Percentiles rank a stretch among this genome's conserved stretches.
phyloP scores from a whole-genome alignment of 2,329 filamentous ascomycete species.

The Aspergillus luchuensis region DNA sequence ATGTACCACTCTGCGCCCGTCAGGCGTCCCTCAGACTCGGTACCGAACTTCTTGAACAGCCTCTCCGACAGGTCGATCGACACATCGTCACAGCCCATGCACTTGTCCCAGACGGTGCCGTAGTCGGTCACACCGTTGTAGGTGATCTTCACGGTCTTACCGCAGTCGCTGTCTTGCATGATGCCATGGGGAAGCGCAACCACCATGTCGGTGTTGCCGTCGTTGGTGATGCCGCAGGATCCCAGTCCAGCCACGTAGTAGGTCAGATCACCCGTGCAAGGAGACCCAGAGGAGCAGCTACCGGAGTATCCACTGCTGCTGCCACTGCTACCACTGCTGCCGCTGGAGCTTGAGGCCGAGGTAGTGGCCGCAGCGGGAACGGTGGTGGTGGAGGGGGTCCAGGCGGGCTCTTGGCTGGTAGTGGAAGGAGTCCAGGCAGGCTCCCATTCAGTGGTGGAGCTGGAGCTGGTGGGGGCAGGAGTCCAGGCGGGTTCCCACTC shows the following conservation, averaged over 20 bases:
- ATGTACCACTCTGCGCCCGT: conserved; percentile 46
- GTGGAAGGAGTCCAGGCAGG: conserved; percentile 7
- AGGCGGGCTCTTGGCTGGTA: background rate
- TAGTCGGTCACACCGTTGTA: conserved; percentile 60
- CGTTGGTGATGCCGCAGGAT: conserved; percentile 64
- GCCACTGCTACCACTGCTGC: conserved; percentile 18
- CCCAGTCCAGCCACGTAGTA: conserved; percentile 70
- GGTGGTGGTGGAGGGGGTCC: conserved; percentile 8
- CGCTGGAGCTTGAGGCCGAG: background rate
- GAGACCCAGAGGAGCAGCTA: conserved; percentile 28
- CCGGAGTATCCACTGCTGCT: conserved; percentile 25
- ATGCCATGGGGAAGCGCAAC: conserved; percentile 68
- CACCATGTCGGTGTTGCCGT: conserved; percentile 59
- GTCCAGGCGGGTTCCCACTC: background rate
- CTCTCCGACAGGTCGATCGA: conserved; percentile 64
- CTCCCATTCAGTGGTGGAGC: background rate
- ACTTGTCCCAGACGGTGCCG: conserved; percentile 72
- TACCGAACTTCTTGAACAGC: conserved; percentile 56
- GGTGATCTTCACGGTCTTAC: conserved; percentile 65
- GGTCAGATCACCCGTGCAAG: conserved; percentile 66
- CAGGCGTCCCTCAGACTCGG: conserved; percentile 43
- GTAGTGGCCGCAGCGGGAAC: background rate
- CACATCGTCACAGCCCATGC: conserved; percentile 63
- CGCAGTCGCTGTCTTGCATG: conserved; percentile 73
- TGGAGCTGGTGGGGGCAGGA: conserved; percentile 5